phyloP scores from a whole-genome alignment of 78 protist genomes.

The Dictyostelium firmibasis region DNA sequence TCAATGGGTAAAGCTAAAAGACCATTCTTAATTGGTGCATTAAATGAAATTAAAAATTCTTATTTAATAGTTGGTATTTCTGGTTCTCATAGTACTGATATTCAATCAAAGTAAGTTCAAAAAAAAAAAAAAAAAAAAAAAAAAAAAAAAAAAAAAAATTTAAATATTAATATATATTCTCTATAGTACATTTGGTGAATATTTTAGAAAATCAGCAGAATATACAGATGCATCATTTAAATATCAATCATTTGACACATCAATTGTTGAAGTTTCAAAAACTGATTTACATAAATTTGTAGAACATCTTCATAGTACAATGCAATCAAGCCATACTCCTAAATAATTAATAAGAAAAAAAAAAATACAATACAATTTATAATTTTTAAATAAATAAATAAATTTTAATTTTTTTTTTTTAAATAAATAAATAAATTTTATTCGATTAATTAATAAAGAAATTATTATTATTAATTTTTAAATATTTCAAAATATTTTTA shows the following conservation, averaged over 20 bases:
- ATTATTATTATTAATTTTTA: neutral
- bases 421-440: neutral
- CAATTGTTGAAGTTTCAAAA: conserved; percentile 55
- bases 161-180: neutral
- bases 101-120: conserved; percentile 17
- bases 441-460: neutral
- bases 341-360: neutral
- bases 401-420: neutral
- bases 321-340: neutral
- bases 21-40: conserved; percentile 76
- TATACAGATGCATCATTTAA: conserved; percentile 32
- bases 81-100: conserved; percentile 7
- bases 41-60: conserved; percentile 31
- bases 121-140: neutral
- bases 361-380: neutral
- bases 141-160: neutral
- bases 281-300: conserved; percentile 62
- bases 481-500: neutral
- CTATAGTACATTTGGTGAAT: conserved; percentile 55
- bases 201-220: conserved; percentile 67
- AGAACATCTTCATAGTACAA: conserved; percentile 48
- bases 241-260: conserved; percentile 75
- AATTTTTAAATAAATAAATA: no score
- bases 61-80: conserved; percentile 81
- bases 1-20: conserved; percentile 49